phyloP scores from a whole-genome alignment of 2,329 filamentous ascomycete species.

The Myriosclerotinia scirpicola region DNA sequence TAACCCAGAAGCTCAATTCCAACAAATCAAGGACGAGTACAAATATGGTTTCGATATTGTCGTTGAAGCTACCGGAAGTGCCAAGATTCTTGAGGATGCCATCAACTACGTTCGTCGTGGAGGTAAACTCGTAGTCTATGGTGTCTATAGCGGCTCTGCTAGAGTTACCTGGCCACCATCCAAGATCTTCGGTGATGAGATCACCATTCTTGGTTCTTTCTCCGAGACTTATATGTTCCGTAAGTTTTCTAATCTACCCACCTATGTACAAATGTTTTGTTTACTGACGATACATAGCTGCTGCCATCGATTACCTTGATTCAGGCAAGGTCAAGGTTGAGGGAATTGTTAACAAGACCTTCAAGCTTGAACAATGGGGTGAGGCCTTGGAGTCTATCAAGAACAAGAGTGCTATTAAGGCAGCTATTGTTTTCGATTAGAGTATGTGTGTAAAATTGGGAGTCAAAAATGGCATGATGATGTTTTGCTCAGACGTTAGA shows the following conservation, averaged over 20 bases:
- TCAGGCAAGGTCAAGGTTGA: slow-evolving; percentile 61
- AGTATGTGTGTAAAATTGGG: background rate
- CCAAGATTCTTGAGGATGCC: slow-evolving; percentile 67
- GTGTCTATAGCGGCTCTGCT: slow-evolving; percentile 62
- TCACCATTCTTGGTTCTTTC: slow-evolving; percentile 72
- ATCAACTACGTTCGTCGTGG: slow-evolving; percentile 72
- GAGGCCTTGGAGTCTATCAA: slow-evolving; percentile 69
- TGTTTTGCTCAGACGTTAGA: slow-evolving; percentile 3
- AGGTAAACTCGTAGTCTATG: slow-evolving; percentile 66
- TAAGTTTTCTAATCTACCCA: slow-evolving; percentile 38
- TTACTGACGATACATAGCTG: slow-evolving; percentile 47
- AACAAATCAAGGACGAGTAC: slow-evolving; percentile 61
- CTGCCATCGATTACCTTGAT: slow-evolving; percentile 57
- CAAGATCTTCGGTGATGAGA: slow-evolving; percentile 68
- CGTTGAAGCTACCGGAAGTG: slow-evolving; percentile 51
- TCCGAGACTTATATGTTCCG: slow-evolving; percentile 73
- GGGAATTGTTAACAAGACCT: slow-evolving; percentile 72
- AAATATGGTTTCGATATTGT: slow-evolving; percentile 66
- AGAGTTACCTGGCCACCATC: slow-evolving; percentile 67
- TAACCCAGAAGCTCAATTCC: slow-evolving; percentile 59
- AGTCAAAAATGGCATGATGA: slow-evolving; percentile 6
- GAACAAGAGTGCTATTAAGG: slow-evolving; percentile 73
- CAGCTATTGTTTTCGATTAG: slow-evolving; percentile 67
- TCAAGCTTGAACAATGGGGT: slow-evolving; percentile 70
- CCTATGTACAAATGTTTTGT: background rate